These are phyloP conservation scores for Colletotrichum somersetense DNA, from an alignment of 2,329 filamentous ascomycete genomes.

Conservation along the genomic window DNA sequence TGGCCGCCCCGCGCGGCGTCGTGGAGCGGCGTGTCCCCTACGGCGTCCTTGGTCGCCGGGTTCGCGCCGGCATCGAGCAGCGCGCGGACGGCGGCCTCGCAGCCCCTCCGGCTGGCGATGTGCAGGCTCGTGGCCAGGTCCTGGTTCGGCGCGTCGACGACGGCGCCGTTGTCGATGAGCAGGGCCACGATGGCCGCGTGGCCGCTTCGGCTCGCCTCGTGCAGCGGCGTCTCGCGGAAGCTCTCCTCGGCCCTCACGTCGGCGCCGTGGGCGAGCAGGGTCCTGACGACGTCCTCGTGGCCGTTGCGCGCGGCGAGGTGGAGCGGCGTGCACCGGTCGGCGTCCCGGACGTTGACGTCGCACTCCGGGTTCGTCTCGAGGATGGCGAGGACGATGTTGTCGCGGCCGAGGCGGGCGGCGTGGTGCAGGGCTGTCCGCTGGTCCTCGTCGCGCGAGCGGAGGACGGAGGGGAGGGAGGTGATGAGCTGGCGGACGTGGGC, in stretches of 20 bases:
- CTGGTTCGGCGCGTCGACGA: conserved; percentile 40
- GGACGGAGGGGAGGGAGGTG: conserved; percentile 40
- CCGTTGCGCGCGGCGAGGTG: conserved; percentile 41
- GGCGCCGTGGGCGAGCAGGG: conserved; percentile 38
- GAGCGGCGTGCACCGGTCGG: conserved; percentile 40
- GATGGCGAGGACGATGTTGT: conserved; percentile 33
- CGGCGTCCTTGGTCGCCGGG: conserved; percentile 40
- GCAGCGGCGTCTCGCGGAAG: conserved; percentile 40
- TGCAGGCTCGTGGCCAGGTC: conserved; percentile 42
- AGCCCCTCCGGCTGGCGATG: conserved; percentile 29
- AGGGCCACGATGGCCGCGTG: conserved; percentile 28
- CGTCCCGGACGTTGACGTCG: conserved; percentile 39
- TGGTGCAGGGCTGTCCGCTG: conserved; percentile 40
- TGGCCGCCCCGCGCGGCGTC: conserved; percentile 41
- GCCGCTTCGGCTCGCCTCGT: conserved; percentile 37
- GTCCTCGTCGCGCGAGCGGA: conserved; percentile 37
- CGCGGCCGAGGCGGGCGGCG: conserved; percentile 37
- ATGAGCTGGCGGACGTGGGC: conserved; percentile 39
- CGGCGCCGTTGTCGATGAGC: conserved; percentile 38
- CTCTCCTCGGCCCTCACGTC: conserved; percentile 40
- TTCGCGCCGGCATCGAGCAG: conserved; percentile 39
- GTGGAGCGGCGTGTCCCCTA: conserved; percentile 42
- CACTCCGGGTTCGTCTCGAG: conserved; percentile 22
- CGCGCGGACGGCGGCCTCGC: conserved; percentile 14
- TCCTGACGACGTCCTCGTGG: conserved; percentile 35